A percentile compares a stretch with the other conserved stretches of the same genome.
Conservation (phyloP, 148 eudicot species). For the Persicaria tinctoria region DNA sequence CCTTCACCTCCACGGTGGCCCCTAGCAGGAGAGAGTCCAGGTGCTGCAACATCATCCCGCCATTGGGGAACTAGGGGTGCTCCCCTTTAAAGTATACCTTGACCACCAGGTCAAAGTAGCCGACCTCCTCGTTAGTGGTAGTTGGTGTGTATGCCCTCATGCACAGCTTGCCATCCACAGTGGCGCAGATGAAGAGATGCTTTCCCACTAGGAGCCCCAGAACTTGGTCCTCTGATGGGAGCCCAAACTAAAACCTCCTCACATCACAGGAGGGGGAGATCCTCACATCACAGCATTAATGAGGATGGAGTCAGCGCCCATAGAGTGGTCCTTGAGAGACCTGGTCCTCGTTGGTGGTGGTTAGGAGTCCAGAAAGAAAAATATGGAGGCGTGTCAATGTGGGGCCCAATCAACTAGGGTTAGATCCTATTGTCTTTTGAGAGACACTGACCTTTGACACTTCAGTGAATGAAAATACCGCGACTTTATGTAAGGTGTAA, state of each 20-base stretch:
- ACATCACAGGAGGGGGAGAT: no score
- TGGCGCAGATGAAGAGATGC: constrained; percentile 66
- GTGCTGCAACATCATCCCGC: constrained; percentile 72
- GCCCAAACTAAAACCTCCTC: no score
- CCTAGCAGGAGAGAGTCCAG: constrained; percentile 54
- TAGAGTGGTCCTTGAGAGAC: constrained; percentile 82
- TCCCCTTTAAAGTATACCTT: constrained; percentile 62
- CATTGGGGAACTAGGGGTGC: constrained; percentile 61
- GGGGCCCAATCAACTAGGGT: no score
- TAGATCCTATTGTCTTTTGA: no score
- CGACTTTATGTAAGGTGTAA: no score
- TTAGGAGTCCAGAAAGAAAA: no score
- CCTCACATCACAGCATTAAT: constrained; percentile 94
- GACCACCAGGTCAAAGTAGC: constrained; percentile 69
- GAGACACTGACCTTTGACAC: no score
- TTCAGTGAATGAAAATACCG: no score
- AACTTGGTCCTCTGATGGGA: constrained; percentile 55
- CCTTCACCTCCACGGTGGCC: constrained; percentile 54
- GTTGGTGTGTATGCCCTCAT: constrained; percentile 94
- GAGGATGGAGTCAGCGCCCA: constrained; percentile 76
- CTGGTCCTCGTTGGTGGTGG: no score
- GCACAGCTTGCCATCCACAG: constrained; percentile 57
- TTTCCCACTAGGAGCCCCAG: constrained; percentile 80
- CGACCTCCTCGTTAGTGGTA: constrained; percentile 44
- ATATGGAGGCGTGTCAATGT: no score